Percentiles rank a stretch among this genome's conserved stretches.
Evolutionary conservation across 2,329 filamentous ascomycete species (phyloP).

Genomic region (Myriosclerotinia duriaeana): DNA sequence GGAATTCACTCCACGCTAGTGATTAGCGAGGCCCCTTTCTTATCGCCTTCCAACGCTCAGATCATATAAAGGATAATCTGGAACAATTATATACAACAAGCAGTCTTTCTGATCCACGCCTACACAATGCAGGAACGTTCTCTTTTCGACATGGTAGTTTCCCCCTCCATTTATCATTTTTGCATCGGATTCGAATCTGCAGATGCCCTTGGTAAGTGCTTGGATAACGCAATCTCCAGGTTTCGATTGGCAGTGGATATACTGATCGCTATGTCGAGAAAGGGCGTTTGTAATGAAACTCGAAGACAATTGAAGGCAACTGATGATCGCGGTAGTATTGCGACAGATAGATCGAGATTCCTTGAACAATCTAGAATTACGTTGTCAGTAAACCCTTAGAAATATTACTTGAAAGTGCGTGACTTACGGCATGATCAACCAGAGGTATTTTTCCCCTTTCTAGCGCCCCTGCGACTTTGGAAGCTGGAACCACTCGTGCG

Average conservation of each 20-base stretch:
- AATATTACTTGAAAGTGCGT: not conserved
- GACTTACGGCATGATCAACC: not conserved
- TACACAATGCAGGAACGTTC: too few species aligned
- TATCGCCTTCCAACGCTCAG: not conserved
- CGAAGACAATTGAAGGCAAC: not conserved
- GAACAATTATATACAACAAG: too few species aligned
- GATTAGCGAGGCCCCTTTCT: conserved; percentile 12
- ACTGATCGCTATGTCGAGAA: not conserved
- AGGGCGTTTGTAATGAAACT: too few species aligned
- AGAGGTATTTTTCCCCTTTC: not conserved
- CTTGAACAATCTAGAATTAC: not conserved
- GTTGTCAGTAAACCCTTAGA: not conserved
- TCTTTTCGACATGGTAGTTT: not conserved
- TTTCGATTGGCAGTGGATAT: too few species aligned
- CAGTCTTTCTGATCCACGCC: too few species aligned
- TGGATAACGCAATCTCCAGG: not conserved
- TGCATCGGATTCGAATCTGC: not conserved
- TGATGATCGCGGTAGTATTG: not conserved
- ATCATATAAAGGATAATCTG: not conserved
- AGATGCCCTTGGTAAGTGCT: not conserved
- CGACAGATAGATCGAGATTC: not conserved
- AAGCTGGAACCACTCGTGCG: too few species aligned
- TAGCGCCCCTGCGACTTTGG: not conserved
- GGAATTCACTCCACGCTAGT: not conserved
- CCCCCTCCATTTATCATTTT: not conserved